A percentile compares a stretch with the other conserved stretches of the same genome.
phyloP scores from a whole-genome alignment of 169 alveolate genomes.

The Pseudocohnilembus persalinus region DNA sequence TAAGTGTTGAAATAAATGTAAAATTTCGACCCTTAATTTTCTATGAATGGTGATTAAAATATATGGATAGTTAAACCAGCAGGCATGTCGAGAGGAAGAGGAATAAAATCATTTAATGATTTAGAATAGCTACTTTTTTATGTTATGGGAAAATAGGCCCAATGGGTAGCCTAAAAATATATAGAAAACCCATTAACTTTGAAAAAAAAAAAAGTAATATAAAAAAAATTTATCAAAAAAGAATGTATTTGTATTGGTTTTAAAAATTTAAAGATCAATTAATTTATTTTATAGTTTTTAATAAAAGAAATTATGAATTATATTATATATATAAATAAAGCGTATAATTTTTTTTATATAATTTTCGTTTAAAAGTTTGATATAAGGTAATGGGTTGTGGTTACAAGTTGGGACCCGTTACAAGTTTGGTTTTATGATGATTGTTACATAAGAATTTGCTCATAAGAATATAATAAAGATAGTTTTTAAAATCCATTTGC shows the following conservation, averaged over 20 bases:
- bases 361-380: slow-evolving; percentile 71
- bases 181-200: slow-evolving; percentile 81
- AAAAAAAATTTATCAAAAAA: not conserved
- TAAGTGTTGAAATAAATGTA: slow-evolving; percentile 14
- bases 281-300: no score
- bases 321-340: no score
- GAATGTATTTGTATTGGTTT: no score
- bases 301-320: no score
- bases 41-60: slow-evolving; percentile 70
- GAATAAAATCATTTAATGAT: slow-evolving; percentile 65
- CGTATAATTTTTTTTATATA: no score
- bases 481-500: slow-evolving; percentile 58
- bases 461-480: slow-evolving; percentile 66
- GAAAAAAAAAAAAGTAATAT: slow-evolving; percentile 32
- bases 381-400: slow-evolving; percentile 82
- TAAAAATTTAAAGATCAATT: no score
- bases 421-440: slow-evolving; percentile 74
- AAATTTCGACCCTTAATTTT: slow-evolving; percentile 49
- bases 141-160: slow-evolving; percentile 57
- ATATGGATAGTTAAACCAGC: slow-evolving; percentile 89
- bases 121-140: slow-evolving; percentile 66
- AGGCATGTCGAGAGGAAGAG: slow-evolving; percentile 82
- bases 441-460: slow-evolving; percentile 78
- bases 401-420: slow-evolving; percentile 82
- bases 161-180: slow-evolving; percentile 75